These are phyloP conservation scores for Suillus lakei DNA, from an alignment of 768 basidiomycete genomes.

Conservation along the genomic window DNA sequence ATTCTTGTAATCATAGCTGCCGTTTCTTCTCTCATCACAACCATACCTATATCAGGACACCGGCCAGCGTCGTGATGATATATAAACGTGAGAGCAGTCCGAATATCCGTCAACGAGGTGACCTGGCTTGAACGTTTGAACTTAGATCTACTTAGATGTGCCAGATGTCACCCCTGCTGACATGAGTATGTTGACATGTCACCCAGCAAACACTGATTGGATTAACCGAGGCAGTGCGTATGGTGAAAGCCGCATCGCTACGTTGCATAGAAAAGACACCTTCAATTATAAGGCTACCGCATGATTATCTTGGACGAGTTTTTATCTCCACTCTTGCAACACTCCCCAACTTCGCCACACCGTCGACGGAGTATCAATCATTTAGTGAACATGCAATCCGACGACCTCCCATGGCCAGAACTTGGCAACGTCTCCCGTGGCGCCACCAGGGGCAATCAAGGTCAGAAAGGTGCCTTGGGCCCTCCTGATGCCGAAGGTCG, in stretches of 20 bases:
- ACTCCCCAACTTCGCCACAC: conserved; percentile 23
- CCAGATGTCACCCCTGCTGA: conserved; percentile 35
- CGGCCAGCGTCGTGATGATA: conserved; percentile 41
- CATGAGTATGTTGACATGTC: conserved; percentile 43
- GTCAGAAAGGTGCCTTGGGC: conserved; percentile 79
- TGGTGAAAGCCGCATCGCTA: conserved; percentile 43
- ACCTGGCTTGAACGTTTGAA: conserved; percentile 10
- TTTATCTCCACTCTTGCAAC: conserved; percentile 41
- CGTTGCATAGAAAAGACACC: conserved; percentile 26
- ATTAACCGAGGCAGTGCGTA: conserved; percentile 31
- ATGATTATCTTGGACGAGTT: conserved; percentile 40
- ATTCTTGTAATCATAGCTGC: conserved; percentile 17
- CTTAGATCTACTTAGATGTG: conserved; percentile 8
- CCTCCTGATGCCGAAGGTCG: conserved; percentile 77
- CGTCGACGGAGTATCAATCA: conserved; percentile 6
- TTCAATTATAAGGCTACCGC: conserved; percentile 40
- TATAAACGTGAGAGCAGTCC: conserved; percentile 37
- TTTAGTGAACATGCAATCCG: conserved; percentile 46
- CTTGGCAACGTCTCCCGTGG: conserved; percentile 85
- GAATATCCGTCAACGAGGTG: conserved; percentile 19
- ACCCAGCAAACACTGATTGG: conserved; percentile 33
- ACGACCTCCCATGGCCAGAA: conserved; percentile 88
- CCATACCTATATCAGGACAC: conserved; percentile 22
- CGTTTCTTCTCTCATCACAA: conserved; percentile 15
- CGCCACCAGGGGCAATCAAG: conserved; percentile 84